Evolutionary conservation across 179 eudicot genomes (phyloP).

Genomic region (Heliamphora pulchella): DNA sequence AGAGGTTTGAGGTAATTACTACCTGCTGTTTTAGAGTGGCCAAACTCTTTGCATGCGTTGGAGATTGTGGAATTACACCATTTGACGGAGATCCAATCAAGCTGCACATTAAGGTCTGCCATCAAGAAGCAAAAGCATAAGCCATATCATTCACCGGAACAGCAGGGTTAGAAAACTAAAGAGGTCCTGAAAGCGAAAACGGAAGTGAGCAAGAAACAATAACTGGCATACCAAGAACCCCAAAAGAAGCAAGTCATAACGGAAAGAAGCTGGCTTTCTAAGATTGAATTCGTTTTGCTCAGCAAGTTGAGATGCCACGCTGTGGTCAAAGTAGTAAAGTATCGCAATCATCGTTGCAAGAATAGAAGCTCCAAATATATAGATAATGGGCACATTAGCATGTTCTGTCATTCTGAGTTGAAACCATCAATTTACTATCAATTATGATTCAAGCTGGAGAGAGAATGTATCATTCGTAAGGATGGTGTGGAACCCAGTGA

Average conservation of each 20-base stretch:
- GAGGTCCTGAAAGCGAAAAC: background rate
- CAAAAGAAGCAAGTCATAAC: constrained; percentile 76
- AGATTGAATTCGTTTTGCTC: constrained; percentile 91
- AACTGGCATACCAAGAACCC: constrained; percentile 38
- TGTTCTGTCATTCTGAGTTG: constrained; percentile 44
- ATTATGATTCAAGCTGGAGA: background rate
- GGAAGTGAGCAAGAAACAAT: background rate
- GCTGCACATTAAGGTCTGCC: constrained; percentile 20
- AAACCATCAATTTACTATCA: constrained; percentile 5
- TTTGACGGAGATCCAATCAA: constrained; percentile 88
- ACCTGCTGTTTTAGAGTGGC: constrained; percentile 95
- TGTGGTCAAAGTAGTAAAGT: too few relatives aligned
- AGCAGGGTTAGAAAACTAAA: background rate
- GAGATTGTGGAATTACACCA: constrained; percentile 94
- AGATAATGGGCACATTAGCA: constrained; percentile 74
- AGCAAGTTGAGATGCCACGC: constrained; percentile 95
- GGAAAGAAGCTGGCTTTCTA: constrained; percentile 77
- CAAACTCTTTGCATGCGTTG: constrained; percentile 94
- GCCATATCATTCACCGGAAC: background rate
- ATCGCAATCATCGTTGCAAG: constrained; percentile 98
- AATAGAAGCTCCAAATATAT: constrained; percentile 79
- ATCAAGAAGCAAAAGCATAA: background rate
- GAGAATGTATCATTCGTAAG: too few relatives aligned
- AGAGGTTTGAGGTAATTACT: background rate
- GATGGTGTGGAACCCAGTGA: too few relatives aligned